phyloP scores from a whole-genome alignment of 129 eudicot genomes.

The Calendula officinalis region DNA sequence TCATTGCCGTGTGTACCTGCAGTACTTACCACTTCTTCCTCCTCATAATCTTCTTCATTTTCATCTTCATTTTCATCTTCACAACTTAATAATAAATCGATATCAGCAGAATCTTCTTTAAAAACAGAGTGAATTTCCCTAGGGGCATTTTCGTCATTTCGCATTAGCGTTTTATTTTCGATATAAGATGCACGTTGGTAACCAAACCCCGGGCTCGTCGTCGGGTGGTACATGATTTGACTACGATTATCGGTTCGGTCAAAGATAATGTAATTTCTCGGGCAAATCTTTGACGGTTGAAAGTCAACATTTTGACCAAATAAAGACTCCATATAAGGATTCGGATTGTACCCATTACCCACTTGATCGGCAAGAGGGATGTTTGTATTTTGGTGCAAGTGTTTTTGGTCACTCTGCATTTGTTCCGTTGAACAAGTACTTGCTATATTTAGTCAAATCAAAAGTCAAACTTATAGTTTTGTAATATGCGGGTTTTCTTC shows the following conservation, averaged over 20 bases:
- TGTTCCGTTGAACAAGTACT: constrained; percentile 18
- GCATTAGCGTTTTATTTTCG: constrained; percentile 5
- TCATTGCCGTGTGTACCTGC: constrained; percentile 46
- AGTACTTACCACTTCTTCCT: constrained; percentile 71
- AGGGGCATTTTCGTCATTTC: constrained; percentile 24
- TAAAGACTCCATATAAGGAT: constrained; percentile 34
- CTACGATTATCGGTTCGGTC: constrained; percentile 57
- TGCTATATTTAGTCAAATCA: constrained; percentile 5
- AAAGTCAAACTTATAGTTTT: constrained; percentile 10
- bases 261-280: constrained; percentile 63
- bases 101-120: constrained; percentile 70
- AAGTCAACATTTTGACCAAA: constrained; percentile 49
- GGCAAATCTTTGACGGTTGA: constrained; percentile 61
- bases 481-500: not conserved
- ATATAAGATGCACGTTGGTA: constrained; percentile 22
- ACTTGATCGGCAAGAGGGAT: constrained; percentile 37
- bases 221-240: constrained; percentile 67
- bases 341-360: constrained; percentile 35
- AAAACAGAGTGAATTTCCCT: constrained; percentile 29
- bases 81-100: constrained; percentile 59
- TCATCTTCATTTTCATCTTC: constrained; percentile 49
- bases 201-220: constrained; percentile 28
- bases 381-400: constrained; percentile 24
- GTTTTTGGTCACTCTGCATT: constrained; percentile 54
- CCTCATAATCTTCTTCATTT: constrained; percentile 37